Evolutionary conservation across 305 asterid species (phyloP).

Genomic region (Andrographis paniculata): DNA sequence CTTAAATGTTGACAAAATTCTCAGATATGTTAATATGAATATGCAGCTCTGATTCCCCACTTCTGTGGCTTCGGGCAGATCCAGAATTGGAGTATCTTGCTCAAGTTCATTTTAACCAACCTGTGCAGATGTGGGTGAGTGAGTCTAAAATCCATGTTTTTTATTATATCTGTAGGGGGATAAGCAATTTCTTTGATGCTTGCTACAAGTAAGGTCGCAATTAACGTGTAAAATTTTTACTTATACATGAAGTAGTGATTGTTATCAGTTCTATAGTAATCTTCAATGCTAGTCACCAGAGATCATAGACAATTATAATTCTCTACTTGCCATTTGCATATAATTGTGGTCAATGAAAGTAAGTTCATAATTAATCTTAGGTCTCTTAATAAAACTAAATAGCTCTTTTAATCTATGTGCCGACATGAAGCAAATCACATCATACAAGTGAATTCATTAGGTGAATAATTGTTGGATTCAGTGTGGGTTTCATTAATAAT

Average conservation of each 20-base stretch:
- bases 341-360: no score
- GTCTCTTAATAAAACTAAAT: constrained; percentile 1
- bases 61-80: constrained; percentile 96
- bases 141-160: constrained; percentile 11
- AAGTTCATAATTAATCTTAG: not conserved
- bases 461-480: constrained; percentile 1
- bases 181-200: not conserved
- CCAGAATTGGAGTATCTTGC: constrained; percentile 99
- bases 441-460: not conserved
- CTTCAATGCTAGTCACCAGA: not conserved
- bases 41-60: constrained; percentile 92
- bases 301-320: no score
- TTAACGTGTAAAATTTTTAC: not conserved
- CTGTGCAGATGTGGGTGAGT: constrained; percentile 99
- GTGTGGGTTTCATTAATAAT: not conserved
- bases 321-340: no score
- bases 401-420: not conserved
- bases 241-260: constrained; percentile 12
- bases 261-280: constrained; percentile 3
- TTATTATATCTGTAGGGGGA: not conserved
- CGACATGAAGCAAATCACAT: not conserved
- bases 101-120: constrained; percentile 84
- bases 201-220: constrained; percentile 7
- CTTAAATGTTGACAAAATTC: not conserved
- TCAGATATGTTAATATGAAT: constrained; percentile 19